Conservation (phyloP, 305 asterid species). For the Nicotiana rustica region DNA sequence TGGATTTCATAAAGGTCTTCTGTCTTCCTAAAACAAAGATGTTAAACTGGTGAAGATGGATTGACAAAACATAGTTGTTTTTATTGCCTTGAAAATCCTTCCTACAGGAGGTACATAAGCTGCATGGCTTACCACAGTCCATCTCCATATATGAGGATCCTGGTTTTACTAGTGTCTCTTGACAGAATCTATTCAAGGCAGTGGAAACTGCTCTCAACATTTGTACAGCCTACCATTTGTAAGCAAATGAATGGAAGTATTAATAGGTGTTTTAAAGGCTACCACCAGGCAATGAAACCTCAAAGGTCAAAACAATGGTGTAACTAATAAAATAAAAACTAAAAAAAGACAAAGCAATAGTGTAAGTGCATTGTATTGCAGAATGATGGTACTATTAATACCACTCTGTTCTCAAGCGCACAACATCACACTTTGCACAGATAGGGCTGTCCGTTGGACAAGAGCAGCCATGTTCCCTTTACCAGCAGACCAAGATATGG, state of each 20-base stretch:
- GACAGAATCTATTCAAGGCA: neutral
- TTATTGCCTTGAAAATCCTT: neutral
- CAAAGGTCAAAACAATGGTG: neutral
- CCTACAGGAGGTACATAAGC: neutral
- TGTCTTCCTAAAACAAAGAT: neutral
- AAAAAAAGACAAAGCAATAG: too few relatives aligned
- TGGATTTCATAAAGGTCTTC: neutral
- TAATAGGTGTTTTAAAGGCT: neutral
- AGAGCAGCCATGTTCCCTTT: too few relatives aligned
- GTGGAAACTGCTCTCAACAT: neutral
- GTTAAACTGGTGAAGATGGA: neutral
- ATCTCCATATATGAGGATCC: neutral
- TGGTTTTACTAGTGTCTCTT: neutral
- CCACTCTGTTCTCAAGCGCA: neutral
- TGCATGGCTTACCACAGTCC: neutral
- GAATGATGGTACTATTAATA: neutral
- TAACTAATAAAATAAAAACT: too few relatives aligned
- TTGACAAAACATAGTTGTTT: neutral
- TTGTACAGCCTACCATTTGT: neutral
- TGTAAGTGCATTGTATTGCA: neutral
- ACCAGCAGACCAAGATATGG: neutral
- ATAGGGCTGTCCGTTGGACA: too few relatives aligned
- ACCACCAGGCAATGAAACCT: neutral
- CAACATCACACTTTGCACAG: neutral
- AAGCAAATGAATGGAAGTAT: neutral